Percentiles rank a stretch among this genome's conserved stretches.
Conservation (phyloP, 2,329 filamentous ascomycete species). For the Reticulascus tulasneorum region DNA sequence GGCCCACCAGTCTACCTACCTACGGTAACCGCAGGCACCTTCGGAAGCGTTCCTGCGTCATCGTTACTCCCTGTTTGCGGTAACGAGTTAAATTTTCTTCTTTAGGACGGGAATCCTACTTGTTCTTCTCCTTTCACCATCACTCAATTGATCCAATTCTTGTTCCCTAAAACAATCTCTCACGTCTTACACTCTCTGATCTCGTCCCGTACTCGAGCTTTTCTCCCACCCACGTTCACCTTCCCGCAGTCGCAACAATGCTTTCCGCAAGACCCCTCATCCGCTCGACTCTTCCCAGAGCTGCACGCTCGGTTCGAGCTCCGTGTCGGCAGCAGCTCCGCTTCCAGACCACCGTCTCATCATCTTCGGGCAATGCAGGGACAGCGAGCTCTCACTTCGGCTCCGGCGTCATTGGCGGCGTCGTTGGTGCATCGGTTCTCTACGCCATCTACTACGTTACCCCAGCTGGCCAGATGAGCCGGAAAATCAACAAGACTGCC, state of each 20-base stretch:
- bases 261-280: slow-evolving; percentile 24
- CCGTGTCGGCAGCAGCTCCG: slow-evolving; percentile 27
- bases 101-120: too few relatives aligned
- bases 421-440: slow-evolving; percentile 37
- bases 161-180: too few relatives aligned
- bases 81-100: too few relatives aligned
- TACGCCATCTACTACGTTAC: slow-evolving; percentile 41
- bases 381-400: slow-evolving; percentile 28
- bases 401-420: slow-evolving; percentile 39
- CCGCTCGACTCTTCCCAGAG: slow-evolving; percentile 22
- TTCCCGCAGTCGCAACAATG: slow-evolving; percentile 18
- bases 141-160: too few relatives aligned
- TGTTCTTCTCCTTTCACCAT: too few relatives aligned
- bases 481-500: slow-evolving; percentile 42
- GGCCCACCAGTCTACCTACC: too few relatives aligned
- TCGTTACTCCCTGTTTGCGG: too few relatives aligned
- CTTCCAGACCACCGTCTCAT: slow-evolving; percentile 36
- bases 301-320: slow-evolving; percentile 20
- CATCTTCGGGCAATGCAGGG: slow-evolving; percentile 19
- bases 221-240: neutral
- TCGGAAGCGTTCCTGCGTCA: neutral
- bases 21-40: too few relatives aligned
- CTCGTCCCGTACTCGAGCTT: too few relatives aligned
- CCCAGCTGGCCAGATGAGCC: slow-evolving; percentile 35
- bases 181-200: too few relatives aligned